Evolutionary conservation across 345 rosid genomes (phyloP), one percentile per base, ranked within the genome.

Genomic region (Sisymbrium irio): DNA sequence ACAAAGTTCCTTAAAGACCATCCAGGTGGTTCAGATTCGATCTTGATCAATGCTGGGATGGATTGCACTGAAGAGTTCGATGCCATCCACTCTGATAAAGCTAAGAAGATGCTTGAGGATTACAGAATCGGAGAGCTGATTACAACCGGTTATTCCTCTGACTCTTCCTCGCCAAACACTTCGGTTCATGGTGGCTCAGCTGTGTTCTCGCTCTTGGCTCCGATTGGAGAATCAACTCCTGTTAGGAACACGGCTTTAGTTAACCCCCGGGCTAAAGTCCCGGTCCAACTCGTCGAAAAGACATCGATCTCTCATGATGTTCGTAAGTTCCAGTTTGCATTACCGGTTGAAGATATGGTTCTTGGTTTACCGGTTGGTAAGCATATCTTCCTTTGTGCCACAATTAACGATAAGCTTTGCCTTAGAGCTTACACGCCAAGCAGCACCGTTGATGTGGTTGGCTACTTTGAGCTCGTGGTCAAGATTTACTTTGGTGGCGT

Each of bases 51-150:
- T 56, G 92, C 96, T 0, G 99, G 99, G 3, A 80, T 88, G 2
- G 97, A 95, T 65, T 95, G 99, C 77, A 87, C 97, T 0, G 99
- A 95, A 72, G 99, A 95, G 78, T 95, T 95, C 47, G 97, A 89
- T 0, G 99, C 97, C 0, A 91, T 95, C 50, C 99, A 95, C 79
- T 95, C 99, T 0, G 88, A 86, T 40, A 91, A 89, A 62, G 99
- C 97, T 47, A 89, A 89, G 86, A 86, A 85, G 70, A 75, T 91
- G 81, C 82, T 95, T 0, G 96, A 89, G 39, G 92, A 84, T 12
- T 88, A 88, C 25, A 84, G 93, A 0, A 88, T 95, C 0, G 97
- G 97, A 0, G 97, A 89, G 79, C 57, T 89, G 60, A 86, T 87
- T 10, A 76, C 88, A 0, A 78, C 85, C 0, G 82, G 85, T 1